Percentiles rank a stretch among this genome's conserved stretches.
phyloP scores from a whole-genome alignment of 805 yeast genomes.

The Sugiyamaella boreocaroliniensis region DNA sequence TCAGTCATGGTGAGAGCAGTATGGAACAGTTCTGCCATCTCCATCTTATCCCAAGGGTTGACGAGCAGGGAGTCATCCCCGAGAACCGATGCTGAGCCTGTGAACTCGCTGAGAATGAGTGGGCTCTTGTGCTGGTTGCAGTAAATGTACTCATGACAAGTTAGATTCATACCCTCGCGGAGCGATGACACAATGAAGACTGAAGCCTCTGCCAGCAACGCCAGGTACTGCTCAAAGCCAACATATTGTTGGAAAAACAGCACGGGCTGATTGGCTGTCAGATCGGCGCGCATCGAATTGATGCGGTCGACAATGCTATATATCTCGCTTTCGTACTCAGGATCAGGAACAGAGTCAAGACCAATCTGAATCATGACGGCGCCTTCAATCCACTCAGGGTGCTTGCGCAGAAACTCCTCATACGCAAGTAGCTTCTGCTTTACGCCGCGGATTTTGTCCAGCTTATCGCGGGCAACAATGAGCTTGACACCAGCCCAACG shows the following conservation, averaged over 20 bases:
- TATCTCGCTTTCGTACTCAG: constrained; percentile 64
- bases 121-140: constrained; percentile 35
- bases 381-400: constrained; percentile 63
- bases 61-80: constrained; percentile 55
- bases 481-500: constrained; percentile 67
- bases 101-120: constrained; percentile 78
- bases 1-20: constrained; percentile 57
- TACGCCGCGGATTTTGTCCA: constrained; percentile 82
- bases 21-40: constrained; percentile 57
- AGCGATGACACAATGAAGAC: constrained; percentile 80
- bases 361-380: constrained; percentile 74
- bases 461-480: constrained; percentile 81
- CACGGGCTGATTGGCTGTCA: constrained; percentile 70
- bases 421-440: constrained; percentile 83
- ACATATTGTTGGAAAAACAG: constrained; percentile 83
- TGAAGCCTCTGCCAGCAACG: constrained; percentile 79
- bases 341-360: constrained; percentile 16
- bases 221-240: constrained; percentile 83
- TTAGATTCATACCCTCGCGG: constrained; percentile 95
- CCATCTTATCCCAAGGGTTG: constrained; percentile 84
- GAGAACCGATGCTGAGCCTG: constrained; percentile 84
- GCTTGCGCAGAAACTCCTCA: constrained; percentile 62
- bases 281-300: constrained; percentile 69
- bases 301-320: constrained; percentile 77
- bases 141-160: constrained; percentile 88